Evolutionary conservation across 2,329 filamentous ascomycete genomes (phyloP).

Genomic region (Xylariales sp.): DNA sequence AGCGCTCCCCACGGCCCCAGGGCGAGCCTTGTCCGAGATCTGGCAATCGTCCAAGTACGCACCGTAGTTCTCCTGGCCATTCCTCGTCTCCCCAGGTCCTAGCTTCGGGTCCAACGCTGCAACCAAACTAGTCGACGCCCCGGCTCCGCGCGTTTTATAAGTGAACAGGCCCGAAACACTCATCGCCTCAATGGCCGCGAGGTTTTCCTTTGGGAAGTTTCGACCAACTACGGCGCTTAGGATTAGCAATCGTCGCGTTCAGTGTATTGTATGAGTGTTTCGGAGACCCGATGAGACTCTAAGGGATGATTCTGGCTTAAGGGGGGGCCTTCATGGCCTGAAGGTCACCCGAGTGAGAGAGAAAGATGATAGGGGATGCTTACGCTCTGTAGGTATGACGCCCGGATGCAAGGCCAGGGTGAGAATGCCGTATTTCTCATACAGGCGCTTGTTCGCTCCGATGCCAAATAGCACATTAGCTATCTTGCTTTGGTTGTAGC

Average conservation of each 20-base stretch:
- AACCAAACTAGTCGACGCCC: conserved; percentile 47
- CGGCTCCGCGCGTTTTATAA: conserved; percentile 39
- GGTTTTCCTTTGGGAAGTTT: conserved; percentile 33
- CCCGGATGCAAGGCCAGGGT: conserved; percentile 51
- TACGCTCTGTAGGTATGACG: conserved; percentile 49
- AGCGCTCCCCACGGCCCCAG: conserved; percentile 44
- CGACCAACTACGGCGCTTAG: conserved; percentile 36
- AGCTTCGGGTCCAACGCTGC: conserved; percentile 51
- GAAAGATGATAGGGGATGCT: no score
- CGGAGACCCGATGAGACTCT: no score
- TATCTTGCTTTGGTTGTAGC: conserved; percentile 52
- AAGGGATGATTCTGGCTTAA: no score
- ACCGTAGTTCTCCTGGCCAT: conserved; percentile 51
- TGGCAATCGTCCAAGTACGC: conserved; percentile 51
- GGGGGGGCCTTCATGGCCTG: no score
- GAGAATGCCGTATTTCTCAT: conserved; percentile 51
- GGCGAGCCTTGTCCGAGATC: conserved; percentile 44
- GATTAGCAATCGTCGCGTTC: no score
- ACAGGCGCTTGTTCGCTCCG: conserved; percentile 46
- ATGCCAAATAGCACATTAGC: conserved; percentile 52
- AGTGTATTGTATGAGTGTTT: no score
- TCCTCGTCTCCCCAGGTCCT: conserved; percentile 38
- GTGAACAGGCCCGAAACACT: not conserved
- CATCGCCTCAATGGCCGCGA: conserved; percentile 36
- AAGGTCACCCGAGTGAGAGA: no score